These are phyloP conservation scores for Carpinus viminea DNA, from an alignment of 306 rosid genomes.

Conservation along the genomic window DNA sequence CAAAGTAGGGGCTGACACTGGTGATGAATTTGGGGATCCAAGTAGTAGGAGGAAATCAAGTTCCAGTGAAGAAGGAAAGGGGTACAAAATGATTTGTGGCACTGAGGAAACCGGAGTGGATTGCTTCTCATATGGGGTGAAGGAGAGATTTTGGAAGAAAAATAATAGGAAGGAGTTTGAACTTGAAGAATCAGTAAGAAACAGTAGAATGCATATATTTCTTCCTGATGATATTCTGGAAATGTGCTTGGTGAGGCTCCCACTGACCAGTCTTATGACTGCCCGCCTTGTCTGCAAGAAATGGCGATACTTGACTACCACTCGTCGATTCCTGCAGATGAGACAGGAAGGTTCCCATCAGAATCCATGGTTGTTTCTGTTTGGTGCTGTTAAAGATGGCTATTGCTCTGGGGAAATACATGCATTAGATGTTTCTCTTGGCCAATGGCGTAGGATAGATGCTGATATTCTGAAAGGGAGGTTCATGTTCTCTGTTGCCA, in stretches of 20 bases:
- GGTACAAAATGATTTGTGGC: constrained; percentile 68
- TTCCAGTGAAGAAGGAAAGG: constrained; percentile 87
- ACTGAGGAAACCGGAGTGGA: constrained; percentile 73
- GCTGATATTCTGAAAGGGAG: constrained; percentile 83
- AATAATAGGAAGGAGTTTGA: constrained; percentile 57
- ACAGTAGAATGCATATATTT: constrained; percentile 72
- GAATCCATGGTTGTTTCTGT: constrained; percentile 88
- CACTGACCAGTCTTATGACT: constrained; percentile 81
- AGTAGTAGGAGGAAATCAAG: constrained; percentile 81
- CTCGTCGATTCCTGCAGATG: constrained; percentile 82
- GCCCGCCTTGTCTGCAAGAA: constrained; percentile 98
- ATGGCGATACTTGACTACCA: constrained; percentile 82
- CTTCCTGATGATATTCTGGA: constrained; percentile 97
- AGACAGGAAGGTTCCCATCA: constrained; percentile 82
- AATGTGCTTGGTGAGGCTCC: constrained; percentile 96
- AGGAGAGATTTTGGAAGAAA: constrained; percentile 84
- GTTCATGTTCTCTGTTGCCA: constrained; percentile 87
- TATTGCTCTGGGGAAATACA: constrained; percentile 93
- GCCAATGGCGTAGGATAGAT: constrained; percentile 85
- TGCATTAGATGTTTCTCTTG: constrained; percentile 74
- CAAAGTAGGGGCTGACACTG: constrained; percentile 96
- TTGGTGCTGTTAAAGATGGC: constrained; percentile 92
- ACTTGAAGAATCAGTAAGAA: constrained; percentile 56
- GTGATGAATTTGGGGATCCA: constrained; percentile 79
- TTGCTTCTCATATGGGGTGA: constrained; percentile 89